Conservation (phyloP, 2,329 filamentous ascomycete species). For the Epichloe gansuensis region DNA sequence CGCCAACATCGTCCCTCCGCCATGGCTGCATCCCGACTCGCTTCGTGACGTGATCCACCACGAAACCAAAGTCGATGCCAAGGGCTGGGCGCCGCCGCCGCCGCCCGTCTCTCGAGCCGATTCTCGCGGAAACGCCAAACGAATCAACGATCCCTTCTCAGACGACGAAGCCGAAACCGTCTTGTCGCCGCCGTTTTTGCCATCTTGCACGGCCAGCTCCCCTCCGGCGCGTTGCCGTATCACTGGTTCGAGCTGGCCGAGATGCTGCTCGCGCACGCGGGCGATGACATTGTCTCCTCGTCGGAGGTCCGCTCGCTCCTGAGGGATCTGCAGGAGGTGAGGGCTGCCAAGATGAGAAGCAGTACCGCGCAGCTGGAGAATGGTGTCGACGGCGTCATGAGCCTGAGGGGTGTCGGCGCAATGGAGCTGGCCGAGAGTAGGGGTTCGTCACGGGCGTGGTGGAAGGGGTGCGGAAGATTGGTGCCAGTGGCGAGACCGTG, state of each 20-base stretch:
- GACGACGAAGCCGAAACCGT: constrained; percentile 22
- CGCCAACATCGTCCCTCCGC: constrained; percentile 81
- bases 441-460: constrained; percentile 74
- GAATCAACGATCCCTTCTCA: constrained; percentile 15
- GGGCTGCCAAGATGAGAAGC: constrained; percentile 77
- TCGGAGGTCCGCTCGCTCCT: constrained; percentile 65
- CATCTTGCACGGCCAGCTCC: constrained; percentile 60
- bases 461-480: constrained; percentile 76
- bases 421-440: constrained; percentile 87
- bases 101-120: constrained; percentile 46
- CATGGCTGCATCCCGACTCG: constrained; percentile 72
- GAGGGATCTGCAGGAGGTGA: constrained; percentile 73
- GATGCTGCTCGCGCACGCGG: constrained; percentile 71
- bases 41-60: constrained; percentile 67
- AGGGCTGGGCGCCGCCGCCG: constrained; percentile 67
- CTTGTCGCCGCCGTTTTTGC: constrained; percentile 64
- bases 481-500: constrained; percentile 65
- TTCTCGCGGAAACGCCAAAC: constrained; percentile 29
- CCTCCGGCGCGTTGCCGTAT: constrained; percentile 66
- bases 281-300: constrained; percentile 66
- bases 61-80: constrained; percentile 61
- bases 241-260: constrained; percentile 92
- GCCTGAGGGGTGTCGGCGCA: constrained; percentile 64
- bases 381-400: constrained; percentile 59
- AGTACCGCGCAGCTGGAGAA: constrained; percentile 61